These are phyloP conservation scores for Claviceps paspali DNA, from an alignment of 2,329 filamentous ascomycete genomes.

Conservation along the genomic window DNA sequence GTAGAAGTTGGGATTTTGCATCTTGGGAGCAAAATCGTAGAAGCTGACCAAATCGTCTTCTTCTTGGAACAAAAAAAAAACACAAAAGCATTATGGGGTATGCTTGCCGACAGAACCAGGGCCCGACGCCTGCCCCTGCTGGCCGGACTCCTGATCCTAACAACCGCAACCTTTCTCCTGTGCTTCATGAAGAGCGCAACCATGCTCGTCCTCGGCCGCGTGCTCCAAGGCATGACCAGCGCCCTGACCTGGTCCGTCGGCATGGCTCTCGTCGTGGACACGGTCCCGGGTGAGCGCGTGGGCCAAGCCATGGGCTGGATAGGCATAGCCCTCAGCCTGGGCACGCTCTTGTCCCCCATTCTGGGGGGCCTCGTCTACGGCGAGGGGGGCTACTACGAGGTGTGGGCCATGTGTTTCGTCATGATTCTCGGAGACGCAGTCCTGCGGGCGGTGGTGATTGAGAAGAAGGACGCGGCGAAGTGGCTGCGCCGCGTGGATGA, in stretches of 20 bases:
- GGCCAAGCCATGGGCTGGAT: slow-evolving; percentile 20
- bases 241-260: slow-evolving; percentile 22
- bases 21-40: no score
- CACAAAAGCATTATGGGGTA: slow-evolving; percentile 20
- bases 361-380: slow-evolving; percentile 20
- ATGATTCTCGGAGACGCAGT: slow-evolving; percentile 18
- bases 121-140: slow-evolving; percentile 20
- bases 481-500: slow-evolving; percentile 9
- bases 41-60: no score
- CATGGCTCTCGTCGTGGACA: slow-evolving; percentile 20
- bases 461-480: slow-evolving; percentile 16
- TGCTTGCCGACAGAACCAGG: slow-evolving; percentile 19
- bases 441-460: slow-evolving; percentile 18
- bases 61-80: no score
- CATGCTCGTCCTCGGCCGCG: slow-evolving; percentile 18
- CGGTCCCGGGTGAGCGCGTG: slow-evolving; percentile 16
- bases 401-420: slow-evolving; percentile 22
- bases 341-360: slow-evolving; percentile 16
- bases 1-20: no score
- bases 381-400: slow-evolving; percentile 18
- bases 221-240: slow-evolving; percentile 18
- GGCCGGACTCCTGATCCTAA: slow-evolving; percentile 15
- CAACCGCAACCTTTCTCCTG: slow-evolving; percentile 16
- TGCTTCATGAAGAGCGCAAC: slow-evolving; percentile 16
- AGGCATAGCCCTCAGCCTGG: slow-evolving; percentile 18